phyloP scores from a whole-genome alignment of 305 asterid species.

The Solanum aculeatissimum region DNA sequence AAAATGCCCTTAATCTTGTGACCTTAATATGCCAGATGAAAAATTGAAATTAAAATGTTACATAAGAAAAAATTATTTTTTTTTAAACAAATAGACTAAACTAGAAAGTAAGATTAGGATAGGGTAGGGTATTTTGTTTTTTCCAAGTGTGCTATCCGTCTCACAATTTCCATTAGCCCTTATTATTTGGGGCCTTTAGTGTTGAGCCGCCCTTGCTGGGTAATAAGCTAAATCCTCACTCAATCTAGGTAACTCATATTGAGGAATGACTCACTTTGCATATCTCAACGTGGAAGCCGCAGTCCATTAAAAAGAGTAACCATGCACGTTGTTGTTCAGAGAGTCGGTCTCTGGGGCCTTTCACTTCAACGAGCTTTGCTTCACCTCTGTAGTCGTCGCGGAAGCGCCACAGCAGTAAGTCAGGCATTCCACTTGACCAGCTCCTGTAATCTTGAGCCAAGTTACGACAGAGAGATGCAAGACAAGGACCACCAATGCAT shows the following conservation, averaged over 20 bases:
- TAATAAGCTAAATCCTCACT: no score
- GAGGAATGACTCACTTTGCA: constrained; percentile 58
- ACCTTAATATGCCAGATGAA: no score
- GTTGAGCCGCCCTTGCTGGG: no score
- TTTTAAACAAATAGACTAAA: no score
- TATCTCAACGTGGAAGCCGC: constrained; percentile 73
- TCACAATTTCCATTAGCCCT: no score
- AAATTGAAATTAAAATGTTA: no score
- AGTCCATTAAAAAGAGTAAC: constrained; percentile 72
- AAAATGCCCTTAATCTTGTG: no score
- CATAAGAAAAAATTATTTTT: no score
- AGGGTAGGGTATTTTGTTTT: no score
- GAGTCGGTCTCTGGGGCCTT: constrained; percentile 87
- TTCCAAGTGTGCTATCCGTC: no score
- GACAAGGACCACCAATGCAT: constrained; percentile 79
- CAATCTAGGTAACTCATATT: neutral
- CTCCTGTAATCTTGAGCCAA: constrained; percentile 88
- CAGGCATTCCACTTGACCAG: constrained; percentile 99
- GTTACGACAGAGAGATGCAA: constrained; percentile 66
- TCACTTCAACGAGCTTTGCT: constrained; percentile 95
- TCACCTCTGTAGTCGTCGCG: constrained; percentile 63
- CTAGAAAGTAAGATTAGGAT: no score
- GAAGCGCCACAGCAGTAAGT: constrained; percentile 85
- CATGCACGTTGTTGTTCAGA: constrained; percentile 99
- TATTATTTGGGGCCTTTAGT: no score